phyloP scores from a whole-genome alignment of 148 eudicot genomes.

The Chenopodium formosanum region DNA sequence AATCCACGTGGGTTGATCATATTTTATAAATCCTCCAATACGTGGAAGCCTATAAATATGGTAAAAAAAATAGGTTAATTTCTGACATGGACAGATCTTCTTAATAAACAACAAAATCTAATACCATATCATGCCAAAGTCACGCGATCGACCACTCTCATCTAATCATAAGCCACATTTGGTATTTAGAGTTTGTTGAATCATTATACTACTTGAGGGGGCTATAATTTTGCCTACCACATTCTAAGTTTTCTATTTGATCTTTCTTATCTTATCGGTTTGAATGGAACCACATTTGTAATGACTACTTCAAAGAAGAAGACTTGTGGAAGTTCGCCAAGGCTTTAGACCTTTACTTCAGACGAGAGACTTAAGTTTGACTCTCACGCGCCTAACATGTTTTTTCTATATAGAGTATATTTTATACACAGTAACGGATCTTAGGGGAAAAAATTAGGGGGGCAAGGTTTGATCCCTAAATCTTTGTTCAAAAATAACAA shows the following conservation, averaged over 20 bases:
- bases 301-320: too few relatives aligned
- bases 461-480: too few relatives aligned
- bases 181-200: neutral
- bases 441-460: too few relatives aligned
- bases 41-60: neutral
- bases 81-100: constrained; percentile 12
- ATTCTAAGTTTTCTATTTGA: neutral
- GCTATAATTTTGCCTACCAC: constrained; percentile 21
- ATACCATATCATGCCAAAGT: constrained; percentile 1
- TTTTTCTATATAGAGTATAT: too few relatives aligned
- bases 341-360: too few relatives aligned
- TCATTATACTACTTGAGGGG: neutral
- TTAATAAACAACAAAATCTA: constrained; percentile 18
- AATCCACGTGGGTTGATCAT: constrained; percentile 30
- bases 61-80: neutral
- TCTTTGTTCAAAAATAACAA: too few relatives aligned
- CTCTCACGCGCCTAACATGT: too few relatives aligned
- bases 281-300: too few relatives aligned
- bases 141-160: constrained; percentile 11
- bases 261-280: too few relatives aligned
- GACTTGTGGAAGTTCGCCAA: too few relatives aligned
- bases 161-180: constrained; percentile 17
- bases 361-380: too few relatives aligned
- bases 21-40: neutral
- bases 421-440: too few relatives aligned